Evolutionary conservation across 2,329 filamentous ascomycete genomes (phyloP), one percentile per base, ranked within the genome.

Genomic region (Acrocalymma vagum): DNA sequence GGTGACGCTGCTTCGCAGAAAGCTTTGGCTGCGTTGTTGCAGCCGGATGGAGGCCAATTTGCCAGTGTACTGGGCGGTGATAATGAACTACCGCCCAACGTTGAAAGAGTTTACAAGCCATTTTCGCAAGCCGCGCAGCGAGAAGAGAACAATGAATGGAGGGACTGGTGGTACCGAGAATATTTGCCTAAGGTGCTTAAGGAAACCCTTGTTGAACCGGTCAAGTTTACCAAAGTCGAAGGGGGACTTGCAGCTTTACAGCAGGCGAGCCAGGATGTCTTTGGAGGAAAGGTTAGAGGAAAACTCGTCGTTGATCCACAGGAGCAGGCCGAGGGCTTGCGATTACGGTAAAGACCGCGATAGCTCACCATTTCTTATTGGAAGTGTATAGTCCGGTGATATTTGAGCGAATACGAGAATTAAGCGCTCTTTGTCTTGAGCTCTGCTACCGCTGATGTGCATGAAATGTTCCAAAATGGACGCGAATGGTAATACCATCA

Each of bases 71-170:
- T 63, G 10, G 51, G 55, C 6, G 49, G 51, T 8, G 46, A 45
- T 11, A 40, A 57, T 21, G 51, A 60, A 5, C 34, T 63, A 11
- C 53, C 62, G 15, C 15, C 48, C n/a, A 58, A 61, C 16, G 44
- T 60, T 7, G 43, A 59, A 20, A 23, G 56, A 10, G 42, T 62
- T 5, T 63, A 62, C 44, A 27, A 39, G n/a, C 36, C 52, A 6
- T 65, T 62, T 38, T 59, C 54, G 7, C 56, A 60, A 35, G 59
- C 59, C n/a, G 50, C 51, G 5, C 54, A 64, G 30, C 42, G 42
- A 11, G 56, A 58, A 1, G 45, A 63, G 18, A 25, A 56, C 25
- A 38, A 29, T 11, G 45, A 53, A 8, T 64, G 51, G 42, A 44
- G 58, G 9, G 30, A 24, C 10, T 65, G 53, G 53, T 62, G 55